These are phyloP conservation scores for Populus hybrid DNA, from an alignment of 441 rosid species.

Conservation along the genomic window DNA sequence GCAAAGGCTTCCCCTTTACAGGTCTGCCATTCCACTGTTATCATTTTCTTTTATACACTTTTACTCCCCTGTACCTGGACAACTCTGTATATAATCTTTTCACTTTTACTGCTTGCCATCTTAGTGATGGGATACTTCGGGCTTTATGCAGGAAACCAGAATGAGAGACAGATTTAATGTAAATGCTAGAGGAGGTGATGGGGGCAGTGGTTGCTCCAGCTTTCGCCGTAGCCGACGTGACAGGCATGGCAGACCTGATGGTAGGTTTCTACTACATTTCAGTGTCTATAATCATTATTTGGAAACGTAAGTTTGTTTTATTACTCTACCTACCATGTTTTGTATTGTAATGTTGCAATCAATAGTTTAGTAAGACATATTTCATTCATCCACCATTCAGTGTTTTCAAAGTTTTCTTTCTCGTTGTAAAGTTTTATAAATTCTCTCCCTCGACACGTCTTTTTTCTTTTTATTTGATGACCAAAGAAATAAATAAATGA, in stretches of 20 bases:
- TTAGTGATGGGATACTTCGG: constrained; percentile 3
- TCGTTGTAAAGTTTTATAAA: too few relatives aligned
- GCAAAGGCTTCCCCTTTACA: constrained; percentile 67
- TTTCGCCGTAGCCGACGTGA: constrained; percentile 61
- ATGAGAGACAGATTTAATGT: constrained; percentile 70
- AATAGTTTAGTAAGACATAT: not conserved
- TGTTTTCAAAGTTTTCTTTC: not conserved
- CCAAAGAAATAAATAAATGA: not conserved
- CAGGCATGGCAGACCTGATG: constrained; percentile 74
- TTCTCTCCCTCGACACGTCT: not conserved
- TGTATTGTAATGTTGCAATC: not conserved
- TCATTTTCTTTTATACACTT: not conserved
- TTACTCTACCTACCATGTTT: not conserved
- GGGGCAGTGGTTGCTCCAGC: constrained; percentile 79
- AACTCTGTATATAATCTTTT: not conserved
- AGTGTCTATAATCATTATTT: not conserved
- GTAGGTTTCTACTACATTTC: constrained; percentile 27
- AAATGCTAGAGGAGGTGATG: constrained; percentile 77
- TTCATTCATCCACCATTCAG: not conserved
- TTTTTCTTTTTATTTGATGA: not conserved
- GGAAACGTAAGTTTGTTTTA: not conserved
- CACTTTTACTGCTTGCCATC: not conserved
- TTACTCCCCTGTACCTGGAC: not conserved
- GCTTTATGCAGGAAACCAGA: constrained; percentile 65
- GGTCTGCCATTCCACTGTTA: constrained; percentile 31